Evolutionary conservation across 2,329 filamentous ascomycete species (phyloP), one percentile per base, ranked within the genome.

Genomic region (Aureobasidium sp.): DNA sequence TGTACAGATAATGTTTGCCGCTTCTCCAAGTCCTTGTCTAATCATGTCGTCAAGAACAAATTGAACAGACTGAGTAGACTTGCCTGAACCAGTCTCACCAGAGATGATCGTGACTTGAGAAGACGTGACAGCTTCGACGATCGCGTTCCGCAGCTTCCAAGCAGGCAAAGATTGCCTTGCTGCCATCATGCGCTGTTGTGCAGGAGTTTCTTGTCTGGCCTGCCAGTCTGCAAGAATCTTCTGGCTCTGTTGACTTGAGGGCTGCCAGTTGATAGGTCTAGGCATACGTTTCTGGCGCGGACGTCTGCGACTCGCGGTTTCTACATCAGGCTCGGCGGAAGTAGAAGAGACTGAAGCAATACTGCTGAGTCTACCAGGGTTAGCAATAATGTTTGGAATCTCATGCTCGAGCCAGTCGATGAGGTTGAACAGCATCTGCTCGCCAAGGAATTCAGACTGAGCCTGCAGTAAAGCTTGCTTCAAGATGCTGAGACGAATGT

Each of bases 101-200:
- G 92, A 95, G 68, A 99, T 94, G 69, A 99, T 97, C 0, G 91
- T 96, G 56, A 99, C 91, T 73, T 97, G 88, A 70, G 93, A 86
- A 5, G 81, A 78, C 46, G 82, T 82, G 53, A 99, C 89, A 0
- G 89, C 88, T 23, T 83, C 74, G 10, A 97, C 84, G 34, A 99
- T 90, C 1, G 82, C 79, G 23, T 93, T 86, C 68, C 85, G 86
- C 68, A 94, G 85, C 64, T 84, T 84, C 94, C 94, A 99, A 1
- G 94, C 94, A 2, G 94, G 94, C 2, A 99, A 78, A 51, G 81
- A 84, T 71, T 88, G 83, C 47, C 94, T 83, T 68, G 85, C 85
- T 20, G 80, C 76, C 64, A 91, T 77, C 89, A 96, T 96, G 55
- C 85, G 85, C 69, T 88, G 84, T 72, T 91, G 85, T 1, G 84